Evolutionary conservation across 75 land plant genomes (phyloP).

Genomic region (Pinus tabuliformis): DNA sequence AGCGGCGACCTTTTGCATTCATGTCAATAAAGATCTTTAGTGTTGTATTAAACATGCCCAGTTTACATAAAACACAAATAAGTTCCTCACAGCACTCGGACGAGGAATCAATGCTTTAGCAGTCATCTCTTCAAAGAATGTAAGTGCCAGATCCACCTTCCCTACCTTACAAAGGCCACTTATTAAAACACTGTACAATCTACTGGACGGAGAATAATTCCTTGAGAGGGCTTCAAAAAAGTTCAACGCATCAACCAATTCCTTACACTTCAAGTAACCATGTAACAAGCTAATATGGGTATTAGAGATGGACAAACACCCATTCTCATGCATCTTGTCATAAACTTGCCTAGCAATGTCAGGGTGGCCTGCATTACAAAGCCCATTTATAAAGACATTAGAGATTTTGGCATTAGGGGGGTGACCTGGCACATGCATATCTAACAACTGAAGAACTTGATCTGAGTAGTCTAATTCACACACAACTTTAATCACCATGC

Average conservation of each 20-base stretch:
- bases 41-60: slow-evolving; percentile 19
- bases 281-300: slow-evolving; percentile 30
- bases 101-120: slow-evolving; percentile 25
- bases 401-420: no score
- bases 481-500: slow-evolving; percentile 26
- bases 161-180: slow-evolving; percentile 38
- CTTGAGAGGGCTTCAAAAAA: slow-evolving; percentile 20
- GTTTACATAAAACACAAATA: slow-evolving; percentile 16
- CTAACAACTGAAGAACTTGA: no score
- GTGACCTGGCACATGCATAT: no score
- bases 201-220: slow-evolving; percentile 16
- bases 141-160: slow-evolving; percentile 23
- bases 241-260: slow-evolving; percentile 30
- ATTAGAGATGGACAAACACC: no score
- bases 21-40: slow-evolving; percentile 30
- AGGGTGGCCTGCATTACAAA: not conserved
- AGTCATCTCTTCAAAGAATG: slow-evolving; percentile 21
- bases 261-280: slow-evolving; percentile 33
- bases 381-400: no score
- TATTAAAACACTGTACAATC: slow-evolving; percentile 36
- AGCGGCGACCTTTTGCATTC: slow-evolving; percentile 15
- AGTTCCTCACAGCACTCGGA: slow-evolving; percentile 39
- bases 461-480: slow-evolving; percentile 1
- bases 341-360: slow-evolving; percentile 24
- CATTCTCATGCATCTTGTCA: slow-evolving; percentile 29